These are phyloP conservation scores for Kazachstania taianensis DNA, from an alignment of 805 yeast genomes.

Conservation along the genomic window DNA sequence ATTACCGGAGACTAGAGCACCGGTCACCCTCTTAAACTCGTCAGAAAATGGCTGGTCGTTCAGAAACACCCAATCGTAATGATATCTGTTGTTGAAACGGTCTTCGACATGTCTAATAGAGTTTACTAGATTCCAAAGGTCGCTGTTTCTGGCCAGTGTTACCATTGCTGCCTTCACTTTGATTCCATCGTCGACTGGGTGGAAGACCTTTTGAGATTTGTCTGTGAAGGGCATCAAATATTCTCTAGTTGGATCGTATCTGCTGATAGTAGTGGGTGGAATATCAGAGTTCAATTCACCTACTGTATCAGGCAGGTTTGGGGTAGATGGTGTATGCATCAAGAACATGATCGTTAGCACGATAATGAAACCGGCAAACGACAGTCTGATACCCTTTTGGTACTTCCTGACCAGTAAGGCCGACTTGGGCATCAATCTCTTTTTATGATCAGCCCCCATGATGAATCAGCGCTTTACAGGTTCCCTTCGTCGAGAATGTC, in stretches of 20 bases:
- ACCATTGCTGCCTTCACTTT: conserved; percentile 56
- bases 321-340: conserved; percentile 2
- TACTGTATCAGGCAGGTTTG: not conserved
- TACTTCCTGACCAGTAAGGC: conserved; percentile 23
- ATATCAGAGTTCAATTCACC: not conserved
- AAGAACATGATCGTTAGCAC: conserved; percentile 15
- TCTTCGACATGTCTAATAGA: conserved; percentile 57
- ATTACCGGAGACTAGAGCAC: conserved; percentile 46
- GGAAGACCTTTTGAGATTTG: conserved; percentile 21
- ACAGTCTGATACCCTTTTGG: conserved; percentile 19
- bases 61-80: conserved; percentile 73
- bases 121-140: conserved; percentile 44
- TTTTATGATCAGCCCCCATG: conserved; percentile 14
- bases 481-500: too few species aligned
- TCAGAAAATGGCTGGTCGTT: conserved; percentile 57
- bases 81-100: conserved; percentile 49
- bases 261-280: not conserved
- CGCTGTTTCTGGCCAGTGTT: conserved; percentile 60
- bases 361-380: conserved; percentile 17
- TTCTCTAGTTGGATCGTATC: conserved; percentile 4
- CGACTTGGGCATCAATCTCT: conserved; percentile 26
- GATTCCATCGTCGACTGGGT: conserved; percentile 26
- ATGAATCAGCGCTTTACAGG: too few species aligned
- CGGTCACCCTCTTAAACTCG: conserved; percentile 42
- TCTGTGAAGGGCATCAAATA: conserved; percentile 25